A percentile compares a stretch with the other conserved stretches of the same genome.
These are phyloP conservation scores for Udeniomyces megalosporus DNA, from an alignment of 768 basidiomycete species.

Conservation along the genomic window DNA sequence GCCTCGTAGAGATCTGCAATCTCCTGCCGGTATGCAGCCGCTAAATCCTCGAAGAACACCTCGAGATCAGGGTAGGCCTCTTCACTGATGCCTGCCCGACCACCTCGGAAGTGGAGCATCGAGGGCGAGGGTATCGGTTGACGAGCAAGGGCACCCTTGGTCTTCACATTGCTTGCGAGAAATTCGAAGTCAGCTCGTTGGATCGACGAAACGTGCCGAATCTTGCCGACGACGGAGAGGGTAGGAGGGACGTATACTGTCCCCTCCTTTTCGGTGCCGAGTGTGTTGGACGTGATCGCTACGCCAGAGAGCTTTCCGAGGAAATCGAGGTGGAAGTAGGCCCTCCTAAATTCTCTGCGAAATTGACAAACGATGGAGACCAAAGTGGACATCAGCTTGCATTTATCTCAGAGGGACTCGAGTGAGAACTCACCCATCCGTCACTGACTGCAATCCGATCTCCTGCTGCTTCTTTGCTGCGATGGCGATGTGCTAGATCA, in stretches of 20 bases:
- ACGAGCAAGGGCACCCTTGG: conserved; percentile 5
- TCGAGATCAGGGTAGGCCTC: conserved; percentile 17
- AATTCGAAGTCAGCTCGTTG: conserved; percentile 24
- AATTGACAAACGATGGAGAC: too few relatives aligned
- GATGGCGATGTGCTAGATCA: conserved; percentile 18
- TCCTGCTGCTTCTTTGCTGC: conserved; percentile 19
- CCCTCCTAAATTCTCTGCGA: conserved; percentile 10
- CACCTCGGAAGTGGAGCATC: conserved; percentile 22
- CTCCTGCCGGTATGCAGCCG: conserved; percentile 17
- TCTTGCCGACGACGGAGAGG: conserved; percentile 19
- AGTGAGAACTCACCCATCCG: conserved; percentile 24
- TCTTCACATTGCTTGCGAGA: conserved; percentile 15
- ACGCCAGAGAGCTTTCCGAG: conserved; percentile 16
- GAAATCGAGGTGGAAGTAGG: conserved; percentile 21
- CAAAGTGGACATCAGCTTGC: too few relatives aligned
- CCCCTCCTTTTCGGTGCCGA: conserved; percentile 19
- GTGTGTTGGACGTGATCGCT: conserved; percentile 21
- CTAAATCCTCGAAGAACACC: conserved; percentile 21
- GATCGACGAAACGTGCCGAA: conserved; percentile 18
- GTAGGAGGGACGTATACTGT: conserved; percentile 14
- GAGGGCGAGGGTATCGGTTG: conserved; percentile 25
- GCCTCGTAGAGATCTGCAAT: conserved; percentile 17
- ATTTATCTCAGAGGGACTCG: conserved; percentile 7
- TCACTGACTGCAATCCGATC: conserved; percentile 17
- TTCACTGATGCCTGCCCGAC: conserved; percentile 17